Evolutionary conservation across 2,329 filamentous ascomycete species (phyloP), one percentile per base, ranked within the genome.

Genomic region (Fusarium guadeloupense): DNA sequence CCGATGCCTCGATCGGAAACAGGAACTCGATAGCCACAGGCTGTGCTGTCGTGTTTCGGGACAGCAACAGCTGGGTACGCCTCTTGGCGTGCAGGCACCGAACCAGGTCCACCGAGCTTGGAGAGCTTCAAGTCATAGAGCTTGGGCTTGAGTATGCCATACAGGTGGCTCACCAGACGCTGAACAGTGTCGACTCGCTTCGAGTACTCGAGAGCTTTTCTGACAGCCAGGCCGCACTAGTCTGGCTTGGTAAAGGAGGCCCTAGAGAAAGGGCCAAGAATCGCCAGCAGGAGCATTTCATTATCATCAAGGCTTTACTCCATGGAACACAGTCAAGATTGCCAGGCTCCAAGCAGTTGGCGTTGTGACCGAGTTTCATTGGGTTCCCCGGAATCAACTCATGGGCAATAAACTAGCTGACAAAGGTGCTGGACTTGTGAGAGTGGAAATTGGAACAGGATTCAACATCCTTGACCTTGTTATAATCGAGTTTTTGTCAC

Each of bases 311-410:
- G 19, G 14, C 10, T 12, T 16, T 34, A 6, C 20, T 23, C 12
- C 17, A 25, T 2, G 34, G 25, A 5, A 17, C 30, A 9, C 14
- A 28, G 2, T 33, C 35, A 28, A 21, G 37, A 23, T 45, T 9
- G 2, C 33, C 14, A 19, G 16, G 12, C 45, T 66, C 2, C 16
- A 37, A 17, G 19, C n/a, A 6, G 30, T 35, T 8, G 45, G 54
- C 7, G 44, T 58, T 8, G n/a, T 30, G 5, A 9, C 52, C 10
- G 54, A 67, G 30, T 31, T 68, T 8, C 64, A 60, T 40, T 68
- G 64, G 66, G 52, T 64, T 13, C 64, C 62, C 5, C 44, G 62
- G 12, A 40, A 28, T 5, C 14, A 17, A 12, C n/a, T 40, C 8
- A 26, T 17, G 5, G 64, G 66, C 4, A 64, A 53, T 16, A 45